Evolutionary conservation across 768 basidiomycete species (phyloP), one percentile per base, ranked within the genome.

Genomic region (Lactarius indigo): DNA sequence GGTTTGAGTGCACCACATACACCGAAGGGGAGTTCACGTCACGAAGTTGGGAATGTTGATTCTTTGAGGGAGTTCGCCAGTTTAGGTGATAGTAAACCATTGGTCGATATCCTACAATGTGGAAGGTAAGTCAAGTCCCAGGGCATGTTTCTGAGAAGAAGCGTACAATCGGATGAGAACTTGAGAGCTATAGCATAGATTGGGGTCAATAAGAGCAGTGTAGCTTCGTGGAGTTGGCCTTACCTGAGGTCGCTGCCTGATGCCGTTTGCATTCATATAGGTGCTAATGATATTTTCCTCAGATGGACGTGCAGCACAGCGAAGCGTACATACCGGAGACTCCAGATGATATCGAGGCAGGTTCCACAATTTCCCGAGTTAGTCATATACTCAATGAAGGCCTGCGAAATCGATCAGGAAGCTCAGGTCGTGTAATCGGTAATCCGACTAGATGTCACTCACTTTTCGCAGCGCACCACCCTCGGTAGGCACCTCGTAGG

Each of bases 401-500:
- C 59, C 64, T 65, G 18, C 23, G 28, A 52, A 26, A 31, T 52
- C 18, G 20, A 42, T 12, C 13, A n/a, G 18, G 17, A 30, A 7
- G 26, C 12, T 64, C 35, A 39, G 56, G 28, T 52, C n/a, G 23
- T 31, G 15, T n/a, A 7, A 18, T 2, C 35, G n/a, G 41, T 4
- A 17, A 28, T 30, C 18, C 2, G 23, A 20, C 41, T n/a, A 18
- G 39, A 61, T 12, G 12, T 56, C n/a, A 23, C 58, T 44, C 28
- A 61, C 64, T 12, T 2, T 6, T 28, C 54, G 20, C 41, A 65
- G 5, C 0, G 52, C 64, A 9, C 64, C 64, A 20, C 64, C 64
- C 5, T 13, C 6, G 9, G 5, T 5, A 7, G 3, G 12, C 17
- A 20, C 52, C 41, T 61, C 59, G 8, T 20, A 2, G 10, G 59